These are phyloP conservation scores for Clavispora asparagi DNA, from an alignment of 805 yeast species.

Conservation along the genomic window DNA sequence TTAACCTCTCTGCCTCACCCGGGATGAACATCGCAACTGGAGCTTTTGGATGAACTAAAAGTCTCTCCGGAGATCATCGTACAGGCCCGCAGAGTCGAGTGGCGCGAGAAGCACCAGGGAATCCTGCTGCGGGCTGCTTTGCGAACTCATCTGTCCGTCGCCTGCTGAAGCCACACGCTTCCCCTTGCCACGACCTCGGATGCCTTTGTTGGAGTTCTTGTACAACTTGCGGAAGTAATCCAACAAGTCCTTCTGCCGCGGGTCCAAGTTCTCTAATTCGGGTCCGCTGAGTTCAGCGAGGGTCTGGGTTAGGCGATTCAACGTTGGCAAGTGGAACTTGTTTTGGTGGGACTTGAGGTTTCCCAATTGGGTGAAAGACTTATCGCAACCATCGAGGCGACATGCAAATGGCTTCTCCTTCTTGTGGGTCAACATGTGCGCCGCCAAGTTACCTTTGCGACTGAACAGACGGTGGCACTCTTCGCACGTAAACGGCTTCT, in stretches of 20 bases:
- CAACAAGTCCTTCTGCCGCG: constrained; percentile 62
- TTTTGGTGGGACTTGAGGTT: constrained; percentile 93
- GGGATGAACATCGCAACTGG: too few species aligned
- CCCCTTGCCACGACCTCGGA: constrained; percentile 79
- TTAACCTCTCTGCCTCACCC: too few species aligned
- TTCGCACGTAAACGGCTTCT: constrained; percentile 81
- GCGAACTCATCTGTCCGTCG: constrained; percentile 3
- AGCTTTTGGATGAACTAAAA: background rate
- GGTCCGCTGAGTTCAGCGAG: constrained; percentile 57
- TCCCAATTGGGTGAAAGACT: constrained; percentile 86
- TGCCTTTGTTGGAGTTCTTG: constrained; percentile 86
- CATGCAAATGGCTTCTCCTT: constrained; percentile 76
- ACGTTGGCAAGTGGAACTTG: constrained; percentile 71
- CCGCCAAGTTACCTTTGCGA: constrained; percentile 87
- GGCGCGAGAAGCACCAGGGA: background rate
- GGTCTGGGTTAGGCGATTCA: constrained; percentile 60
- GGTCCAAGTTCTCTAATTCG: constrained; percentile 44
- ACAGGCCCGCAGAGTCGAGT: background rate
- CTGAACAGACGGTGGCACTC: constrained; percentile 74
- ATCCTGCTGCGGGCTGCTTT: constrained; percentile 9
- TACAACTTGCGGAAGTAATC: constrained; percentile 77
- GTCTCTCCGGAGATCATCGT: background rate
- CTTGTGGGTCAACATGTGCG: constrained; percentile 79
- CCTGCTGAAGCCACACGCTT: constrained; percentile 6
- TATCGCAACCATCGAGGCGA: constrained; percentile 74